phyloP scores from a whole-genome alignment of 2,329 filamentous ascomycete species.

The Monosporascus cannonballus region DNA sequence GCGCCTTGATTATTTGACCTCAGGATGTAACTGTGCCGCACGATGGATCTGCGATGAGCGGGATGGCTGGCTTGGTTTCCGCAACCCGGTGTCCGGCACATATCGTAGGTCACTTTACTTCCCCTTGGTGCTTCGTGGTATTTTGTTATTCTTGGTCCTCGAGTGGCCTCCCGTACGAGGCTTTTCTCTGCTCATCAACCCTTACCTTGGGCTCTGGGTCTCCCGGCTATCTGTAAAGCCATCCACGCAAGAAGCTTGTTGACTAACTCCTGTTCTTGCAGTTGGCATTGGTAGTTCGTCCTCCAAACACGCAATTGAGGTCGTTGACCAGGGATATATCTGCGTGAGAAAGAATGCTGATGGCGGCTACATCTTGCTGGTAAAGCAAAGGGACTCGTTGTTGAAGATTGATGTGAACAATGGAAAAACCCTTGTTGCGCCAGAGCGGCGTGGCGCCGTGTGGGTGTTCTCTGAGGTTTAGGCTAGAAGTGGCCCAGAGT shows the following conservation, averaged over 20 bases:
- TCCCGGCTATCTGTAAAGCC: background rate
- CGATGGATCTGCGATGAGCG: constrained; percentile 34
- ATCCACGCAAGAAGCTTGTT: too few species aligned
- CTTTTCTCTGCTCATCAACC: too few species aligned
- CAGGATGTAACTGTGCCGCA: constrained; percentile 9
- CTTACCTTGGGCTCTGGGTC: background rate
- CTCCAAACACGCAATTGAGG: background rate
- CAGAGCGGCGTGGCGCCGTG: constrained; percentile 20
- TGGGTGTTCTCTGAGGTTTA: constrained; percentile 21
- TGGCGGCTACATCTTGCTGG: constrained; percentile 28
- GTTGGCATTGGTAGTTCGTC: constrained; percentile 23
- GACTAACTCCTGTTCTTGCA: background rate
- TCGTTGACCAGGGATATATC: constrained; percentile 24
- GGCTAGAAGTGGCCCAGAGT: background rate
- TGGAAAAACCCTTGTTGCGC: constrained; percentile 18
- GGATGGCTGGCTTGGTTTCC: constrained; percentile 32
- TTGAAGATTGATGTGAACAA: constrained; percentile 22
- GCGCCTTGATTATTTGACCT: constrained; percentile 8
- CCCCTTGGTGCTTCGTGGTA: too few species aligned
- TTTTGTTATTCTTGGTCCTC: too few species aligned
- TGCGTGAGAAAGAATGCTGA: constrained; percentile 19
- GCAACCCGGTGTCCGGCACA: constrained; percentile 25
- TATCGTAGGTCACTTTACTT: constrained; percentile 8
- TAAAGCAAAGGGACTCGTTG: constrained; percentile 20
- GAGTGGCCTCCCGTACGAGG: too few species aligned